Evolutionary conservation across 805 yeast species (phyloP), one percentile per base, ranked within the genome.

Genomic region (Lachancea dasiensis): DNA sequence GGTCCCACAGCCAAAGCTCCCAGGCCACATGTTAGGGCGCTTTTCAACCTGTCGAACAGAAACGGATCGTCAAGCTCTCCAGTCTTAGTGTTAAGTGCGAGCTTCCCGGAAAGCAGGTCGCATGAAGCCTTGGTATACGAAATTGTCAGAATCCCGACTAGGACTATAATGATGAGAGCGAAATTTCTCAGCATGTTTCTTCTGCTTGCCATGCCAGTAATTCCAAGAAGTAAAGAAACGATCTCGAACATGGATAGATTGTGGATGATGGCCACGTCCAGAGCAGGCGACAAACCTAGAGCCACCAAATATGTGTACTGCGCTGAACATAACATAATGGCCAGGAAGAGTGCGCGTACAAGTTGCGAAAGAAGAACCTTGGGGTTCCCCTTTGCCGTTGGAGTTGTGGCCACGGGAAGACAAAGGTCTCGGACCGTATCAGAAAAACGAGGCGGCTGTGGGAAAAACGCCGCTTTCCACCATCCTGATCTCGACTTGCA

Each of bases 21-120:
- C 17, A 60, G 31, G 13, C 65, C 65, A 29, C 59, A 54, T 13
- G 58, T 47, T 36, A 60, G 43, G 18, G 57, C 47, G 14, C 63
- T 61, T 32, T 58, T 59, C 27, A 60, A 42, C 41, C 65, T 52
- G 39, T 59, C 63, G 31, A 60, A 60, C 11, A 60, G 47, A 35
- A 52, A 60, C 4, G 65, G 65, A 36, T 58, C 58, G 18, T 50
- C 51, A 10, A 60, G 49, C 36, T 59, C 63, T n/a, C 60, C 61
- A 0, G 65, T 60, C 14, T 49, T 54, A 34, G 49, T 45, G 38
- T 60, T 57, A 24, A 57, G 44, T 14, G 62, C 51, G 27, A 54
- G 27, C 41, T 58, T 58, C n/a, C 61, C 63, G 10, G 60, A 55
- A 19, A 56, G 41, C 35, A 58, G 31, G 36, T 55, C 61, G 27